Evolutionary conservation across 805 yeast species (phyloP).

Genomic region (Hanseniaspora mollemarum): DNA sequence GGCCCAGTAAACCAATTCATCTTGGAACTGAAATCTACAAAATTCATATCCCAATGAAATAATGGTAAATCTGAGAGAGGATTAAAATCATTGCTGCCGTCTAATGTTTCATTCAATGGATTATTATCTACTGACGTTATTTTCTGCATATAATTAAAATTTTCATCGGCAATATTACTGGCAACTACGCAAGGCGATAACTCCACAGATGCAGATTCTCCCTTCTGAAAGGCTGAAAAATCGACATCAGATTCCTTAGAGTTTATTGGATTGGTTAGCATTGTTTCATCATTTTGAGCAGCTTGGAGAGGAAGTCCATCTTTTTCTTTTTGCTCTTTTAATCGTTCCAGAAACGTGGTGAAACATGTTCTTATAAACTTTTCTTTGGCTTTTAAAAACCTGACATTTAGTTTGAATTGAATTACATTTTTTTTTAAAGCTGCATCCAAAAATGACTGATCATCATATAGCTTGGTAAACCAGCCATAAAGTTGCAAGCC

Average conservation of each 20-base stretch:
- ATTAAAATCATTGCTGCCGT: background rate
- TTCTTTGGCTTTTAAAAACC: slow-evolving; percentile 4
- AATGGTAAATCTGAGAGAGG: background rate
- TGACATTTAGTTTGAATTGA: background rate
- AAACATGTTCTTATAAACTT: slow-evolving; percentile 9
- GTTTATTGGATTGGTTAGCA: background rate
- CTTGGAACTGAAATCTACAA: slow-evolving; percentile 12
- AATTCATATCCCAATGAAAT: slow-evolving; percentile 11
- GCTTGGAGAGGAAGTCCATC: too few relatives aligned
- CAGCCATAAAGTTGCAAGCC: slow-evolving; percentile 12
- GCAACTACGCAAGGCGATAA: too few relatives aligned
- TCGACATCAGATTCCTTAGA: background rate
- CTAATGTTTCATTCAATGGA: background rate
- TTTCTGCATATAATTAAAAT: too few relatives aligned
- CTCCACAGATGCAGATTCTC: too few relatives aligned
- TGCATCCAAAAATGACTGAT: slow-evolving; percentile 1
- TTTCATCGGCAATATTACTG: too few relatives aligned
- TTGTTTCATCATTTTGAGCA: background rate
- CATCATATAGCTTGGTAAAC: slow-evolving; percentile 7
- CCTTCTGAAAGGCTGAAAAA: too few relatives aligned
- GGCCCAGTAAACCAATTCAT: slow-evolving; percentile 14
- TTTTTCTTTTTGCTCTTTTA: slow-evolving; percentile 1
- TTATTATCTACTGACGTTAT: too few relatives aligned
- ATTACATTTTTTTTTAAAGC: background rate
- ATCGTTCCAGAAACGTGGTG: background rate